phyloP scores from a whole-genome alignment of 192 early-diverging fungal genomes.

The Rhizoclosmatium globosum region DNA sequence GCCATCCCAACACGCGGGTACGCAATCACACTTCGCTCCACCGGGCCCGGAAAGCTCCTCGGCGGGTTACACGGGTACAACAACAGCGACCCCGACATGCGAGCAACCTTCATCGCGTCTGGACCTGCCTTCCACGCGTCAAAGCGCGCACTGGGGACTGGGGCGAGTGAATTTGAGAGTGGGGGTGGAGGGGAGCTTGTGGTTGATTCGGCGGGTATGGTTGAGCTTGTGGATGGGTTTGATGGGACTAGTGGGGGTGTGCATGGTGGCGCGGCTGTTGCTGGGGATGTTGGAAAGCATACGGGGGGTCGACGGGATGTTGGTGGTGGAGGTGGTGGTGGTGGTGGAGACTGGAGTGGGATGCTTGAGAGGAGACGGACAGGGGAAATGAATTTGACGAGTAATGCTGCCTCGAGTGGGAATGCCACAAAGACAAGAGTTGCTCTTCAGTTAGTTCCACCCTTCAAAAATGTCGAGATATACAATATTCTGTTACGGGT shows the following conservation, averaged over 20 bases:
- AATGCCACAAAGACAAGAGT: no score
- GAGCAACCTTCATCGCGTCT: conserved; percentile 84
- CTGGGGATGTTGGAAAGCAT: not conserved
- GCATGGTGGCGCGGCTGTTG: conserved; percentile 24
- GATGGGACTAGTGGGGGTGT: conserved; percentile 13
- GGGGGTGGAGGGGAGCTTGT: not conserved
- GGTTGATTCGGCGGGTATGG: not conserved
- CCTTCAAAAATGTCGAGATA: conserved; percentile 27
- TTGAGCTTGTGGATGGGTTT: not conserved
- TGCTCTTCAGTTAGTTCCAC: conserved; percentile 41
- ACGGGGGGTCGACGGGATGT: not conserved
- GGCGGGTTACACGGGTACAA: conserved; percentile 85
- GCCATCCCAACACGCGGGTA: conserved; percentile 66
- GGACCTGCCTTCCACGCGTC: conserved; percentile 79
- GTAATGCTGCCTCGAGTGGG: not conserved
- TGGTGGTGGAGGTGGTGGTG: not conserved
- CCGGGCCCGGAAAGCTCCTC: not conserved
- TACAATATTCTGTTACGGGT: conserved; percentile 12
- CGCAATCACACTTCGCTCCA: not conserved
- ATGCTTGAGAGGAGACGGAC: not conserved
- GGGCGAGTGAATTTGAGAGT: conserved; percentile 55
- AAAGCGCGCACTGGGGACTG: conserved; percentile 87
- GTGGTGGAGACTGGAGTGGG: not conserved
- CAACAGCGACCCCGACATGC: conserved; percentile 77
- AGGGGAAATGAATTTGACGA: not conserved